Conservation (phyloP, 345 rosid species). For the Physaria fendleri region DNA sequence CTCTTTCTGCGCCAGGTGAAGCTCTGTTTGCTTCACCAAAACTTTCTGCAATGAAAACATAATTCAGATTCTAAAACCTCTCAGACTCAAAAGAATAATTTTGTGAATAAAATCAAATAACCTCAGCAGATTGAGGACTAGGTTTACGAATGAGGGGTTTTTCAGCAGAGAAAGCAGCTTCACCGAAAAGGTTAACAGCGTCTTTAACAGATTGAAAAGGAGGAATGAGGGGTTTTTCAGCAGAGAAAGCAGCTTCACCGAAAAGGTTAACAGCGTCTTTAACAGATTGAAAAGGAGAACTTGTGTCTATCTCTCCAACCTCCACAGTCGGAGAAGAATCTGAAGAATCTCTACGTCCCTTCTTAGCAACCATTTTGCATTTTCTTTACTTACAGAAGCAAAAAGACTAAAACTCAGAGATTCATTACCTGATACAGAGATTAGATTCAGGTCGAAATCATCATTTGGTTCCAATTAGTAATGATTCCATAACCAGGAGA, state of each 20-base stretch:
- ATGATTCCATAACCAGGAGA: too few species aligned
- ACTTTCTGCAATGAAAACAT: slow-evolving; percentile 46
- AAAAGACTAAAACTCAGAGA: too few species aligned
- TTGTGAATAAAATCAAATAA: slow-evolving; percentile 28
- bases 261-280: slow-evolving; percentile 88
- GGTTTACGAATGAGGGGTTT: slow-evolving; percentile 58
- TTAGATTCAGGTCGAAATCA: too few species aligned
- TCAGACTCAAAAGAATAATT: background rate
- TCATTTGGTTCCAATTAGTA: too few species aligned
- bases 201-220: slow-evolving; percentile 94
- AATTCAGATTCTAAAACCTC: background rate
- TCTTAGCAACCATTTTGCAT: too few species aligned
- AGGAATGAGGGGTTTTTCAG: slow-evolving; percentile 64
- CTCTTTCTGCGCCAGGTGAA: slow-evolving; percentile 80
- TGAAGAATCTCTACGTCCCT: too few species aligned
- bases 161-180: slow-evolving; percentile 82
- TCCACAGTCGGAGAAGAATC: slow-evolving; percentile 56
- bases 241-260: slow-evolving; percentile 85
- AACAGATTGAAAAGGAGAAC: slow-evolving; percentile 94
- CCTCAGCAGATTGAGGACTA: slow-evolving; percentile 76
- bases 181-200: slow-evolving; percentile 84
- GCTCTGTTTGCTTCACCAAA: slow-evolving; percentile 77
- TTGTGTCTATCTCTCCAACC: slow-evolving; percentile 97
- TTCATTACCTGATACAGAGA: too few species aligned
- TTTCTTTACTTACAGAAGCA: too few species aligned